These are phyloP conservation scores for Neurospora sp. DNA, from an alignment of 495 filamentous ascomycete species.

Conservation along the genomic window DNA sequence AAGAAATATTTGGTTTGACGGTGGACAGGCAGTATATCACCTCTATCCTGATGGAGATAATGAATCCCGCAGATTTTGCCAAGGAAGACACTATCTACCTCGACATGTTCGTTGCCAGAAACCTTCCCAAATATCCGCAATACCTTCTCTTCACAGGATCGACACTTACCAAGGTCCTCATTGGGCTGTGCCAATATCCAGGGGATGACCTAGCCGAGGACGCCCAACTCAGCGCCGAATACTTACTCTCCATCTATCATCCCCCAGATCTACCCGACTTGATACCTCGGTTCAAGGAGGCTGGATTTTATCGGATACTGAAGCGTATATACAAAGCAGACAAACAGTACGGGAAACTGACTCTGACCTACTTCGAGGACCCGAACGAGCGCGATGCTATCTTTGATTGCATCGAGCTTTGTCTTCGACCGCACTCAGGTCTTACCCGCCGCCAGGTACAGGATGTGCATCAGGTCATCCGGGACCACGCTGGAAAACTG, in stretches of 20 bases:
- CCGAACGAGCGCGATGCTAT: constrained; percentile 58
- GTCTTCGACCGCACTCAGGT: constrained; percentile 59
- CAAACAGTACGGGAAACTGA: constrained; percentile 65
- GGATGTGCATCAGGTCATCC: constrained; percentile 64
- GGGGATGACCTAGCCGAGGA: constrained; percentile 76
- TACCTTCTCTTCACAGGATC: constrained; percentile 86
- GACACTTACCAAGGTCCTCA: constrained; percentile 68
- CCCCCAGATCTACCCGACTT: constrained; percentile 69
- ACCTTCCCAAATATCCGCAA: constrained; percentile 91
- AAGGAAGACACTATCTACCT: constrained; percentile 83
- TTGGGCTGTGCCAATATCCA: constrained; percentile 76
- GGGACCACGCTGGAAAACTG: constrained; percentile 56
- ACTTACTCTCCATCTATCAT: constrained; percentile 85
- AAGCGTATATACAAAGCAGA: constrained; percentile 80
- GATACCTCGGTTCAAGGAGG: constrained; percentile 66
- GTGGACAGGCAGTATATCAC: constrained; percentile 86
- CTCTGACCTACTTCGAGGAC: constrained; percentile 81
- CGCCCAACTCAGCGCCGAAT: constrained; percentile 91
- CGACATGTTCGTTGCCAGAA: constrained; percentile 96
- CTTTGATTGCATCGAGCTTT: constrained; percentile 75
- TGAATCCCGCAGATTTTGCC: constrained; percentile 62
- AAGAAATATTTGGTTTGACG: constrained; percentile 56
- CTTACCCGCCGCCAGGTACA: constrained; percentile 64
- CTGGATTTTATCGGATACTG: constrained; percentile 84
- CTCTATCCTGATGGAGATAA: constrained; percentile 79